Evolutionary conservation across 768 basidiomycete species (phyloP).

Genomic region (Melanogaster broomeanus): DNA sequence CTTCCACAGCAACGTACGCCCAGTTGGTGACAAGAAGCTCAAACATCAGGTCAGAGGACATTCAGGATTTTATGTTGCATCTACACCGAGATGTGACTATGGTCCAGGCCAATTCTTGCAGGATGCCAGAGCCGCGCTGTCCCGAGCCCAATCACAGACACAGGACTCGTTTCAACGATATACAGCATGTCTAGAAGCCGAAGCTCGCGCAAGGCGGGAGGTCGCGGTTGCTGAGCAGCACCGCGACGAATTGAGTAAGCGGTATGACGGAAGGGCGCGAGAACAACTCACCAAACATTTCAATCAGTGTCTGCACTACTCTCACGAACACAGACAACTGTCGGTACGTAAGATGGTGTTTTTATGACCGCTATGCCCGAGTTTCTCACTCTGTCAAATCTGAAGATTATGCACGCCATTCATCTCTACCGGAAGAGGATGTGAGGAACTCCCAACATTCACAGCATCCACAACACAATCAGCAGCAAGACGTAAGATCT

Average conservation of each 20-base stretch:
- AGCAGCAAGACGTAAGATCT: slow-evolving; percentile 36
- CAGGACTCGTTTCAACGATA: slow-evolving; percentile 73
- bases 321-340: slow-evolving; percentile 36
- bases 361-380: slow-evolving; percentile 4
- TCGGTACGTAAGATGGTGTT: slow-evolving; percentile 30
- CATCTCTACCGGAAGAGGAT: slow-evolving; percentile 33
- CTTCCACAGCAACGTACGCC: slow-evolving; percentile 51
- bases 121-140: slow-evolving; percentile 58
- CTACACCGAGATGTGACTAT: slow-evolving; percentile 8
- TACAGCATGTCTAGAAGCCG: slow-evolving; percentile 66
- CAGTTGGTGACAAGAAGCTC: slow-evolving; percentile 59
- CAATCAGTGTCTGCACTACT: slow-evolving; percentile 34
- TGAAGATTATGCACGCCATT: slow-evolving; percentile 35
- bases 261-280: slow-evolving; percentile 8
- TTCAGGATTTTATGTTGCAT: slow-evolving; percentile 6
- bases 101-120: slow-evolving; percentile 60
- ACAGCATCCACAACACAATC: slow-evolving; percentile 30
- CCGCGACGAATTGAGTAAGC: slow-evolving; percentile 58
- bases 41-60: slow-evolving; percentile 53
- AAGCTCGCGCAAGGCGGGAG: slow-evolving; percentile 65
- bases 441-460: slow-evolving; percentile 30
- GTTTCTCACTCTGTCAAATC: slow-evolving; percentile 21
- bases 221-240: slow-evolving; percentile 67
- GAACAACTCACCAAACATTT: slow-evolving; percentile 18
- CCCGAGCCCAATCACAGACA: slow-evolving; percentile 68